Percentiles rank a stretch among this genome's conserved stretches.
phyloP scores from a whole-genome alignment of 2,329 filamentous ascomycete species.

The Botrytis cinerea region DNA sequence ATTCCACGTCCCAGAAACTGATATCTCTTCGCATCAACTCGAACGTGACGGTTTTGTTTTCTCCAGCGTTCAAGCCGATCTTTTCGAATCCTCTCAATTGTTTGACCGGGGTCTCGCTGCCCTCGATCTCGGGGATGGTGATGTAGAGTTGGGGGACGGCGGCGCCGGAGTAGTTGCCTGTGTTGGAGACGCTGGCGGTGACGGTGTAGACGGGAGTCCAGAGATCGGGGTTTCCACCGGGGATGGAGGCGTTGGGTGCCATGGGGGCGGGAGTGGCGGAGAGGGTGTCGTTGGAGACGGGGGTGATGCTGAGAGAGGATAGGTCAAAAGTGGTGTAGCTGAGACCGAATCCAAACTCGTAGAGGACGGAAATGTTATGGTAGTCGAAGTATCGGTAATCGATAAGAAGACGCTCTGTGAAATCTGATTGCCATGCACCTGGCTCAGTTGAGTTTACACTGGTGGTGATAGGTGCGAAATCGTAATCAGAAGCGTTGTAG shows the following conservation, averaged over 20 bases:
- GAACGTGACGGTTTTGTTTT: conserved; percentile 63
- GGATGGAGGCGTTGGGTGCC: conserved; percentile 41
- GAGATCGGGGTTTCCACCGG: conserved; percentile 57
- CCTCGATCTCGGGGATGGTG: conserved; percentile 2
- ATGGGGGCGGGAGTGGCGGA: conserved; percentile 39
- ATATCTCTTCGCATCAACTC: conserved; percentile 77
- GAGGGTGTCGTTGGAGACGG: conserved; percentile 43
- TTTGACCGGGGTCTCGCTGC: conserved; percentile 46
- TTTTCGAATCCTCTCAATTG: conserved; percentile 78
- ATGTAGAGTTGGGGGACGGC: conserved; percentile 44
- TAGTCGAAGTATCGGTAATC: conserved; percentile 56
- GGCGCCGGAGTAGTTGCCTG: conserved; percentile 44
- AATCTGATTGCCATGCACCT: conserved; percentile 44
- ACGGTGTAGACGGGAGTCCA: conserved; percentile 54
- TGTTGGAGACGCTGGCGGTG: conserved; percentile 53
- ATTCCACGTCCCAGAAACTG: conserved; percentile 76
- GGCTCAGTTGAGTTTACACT: conserved; percentile 43
- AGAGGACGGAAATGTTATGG: conserved; percentile 43
- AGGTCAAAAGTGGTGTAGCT: conserved; percentile 73
- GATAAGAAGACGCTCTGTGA: conserved; percentile 52
- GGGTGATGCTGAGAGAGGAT: conserved; percentile 40
- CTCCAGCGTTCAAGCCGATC: conserved; percentile 68
- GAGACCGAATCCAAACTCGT: conserved; percentile 54
- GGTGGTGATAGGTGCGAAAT: conserved; percentile 46
- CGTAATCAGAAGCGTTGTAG: conserved; percentile 54